Evolutionary conservation across 345 rosid genomes (phyloP), one percentile per base, ranked within the genome.

Genomic region (Gossypium rotundifolium): DNA sequence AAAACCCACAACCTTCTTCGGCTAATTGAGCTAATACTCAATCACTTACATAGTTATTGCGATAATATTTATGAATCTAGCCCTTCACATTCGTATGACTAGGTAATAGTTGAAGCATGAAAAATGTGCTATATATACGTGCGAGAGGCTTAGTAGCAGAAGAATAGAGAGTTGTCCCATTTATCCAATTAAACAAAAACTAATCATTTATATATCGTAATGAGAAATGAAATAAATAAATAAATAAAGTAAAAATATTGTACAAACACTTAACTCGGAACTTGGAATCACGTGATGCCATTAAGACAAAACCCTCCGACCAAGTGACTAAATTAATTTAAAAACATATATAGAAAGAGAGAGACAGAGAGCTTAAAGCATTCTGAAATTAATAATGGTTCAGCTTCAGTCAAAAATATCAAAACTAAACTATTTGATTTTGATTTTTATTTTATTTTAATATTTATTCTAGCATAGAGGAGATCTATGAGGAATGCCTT

Each of bases 401-500:
- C 58, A 53, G 58, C 54, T 44, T 48, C 80, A 73, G 78, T 81
- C 80, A 79, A 81, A 68, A 81, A 65, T 65, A 42, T 49, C 11
- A 76, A 44, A 54, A 65, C 58, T 9, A 33, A 62, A 22, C 9
- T 20, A 12, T 57, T 57, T 57, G 27, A 2, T 20, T 57, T 57
- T 20, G 1, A 22, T 59, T 23, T 58, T 23, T 4, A 9, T 57
- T 20, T 3, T 57, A 22, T 22, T 23, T 57, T 57, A 57, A 10
- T 59, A 23, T 42, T 78, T 53, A 57, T 58, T 52, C 84, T 87
- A 95, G 82, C 92, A 93, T 13, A 93, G 78, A 76, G 99, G 98
- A 72, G 98, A 89, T 74, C 99, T 83, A 42, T 93, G 97, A 55
- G 99, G 99, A 80, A 88, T 83, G 80, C 99, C 94, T 82, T 96